These are phyloP conservation scores for Leptodontidium sp. DNA, from an alignment of 2,329 filamentous ascomycete genomes.

Conservation along the genomic window DNA sequence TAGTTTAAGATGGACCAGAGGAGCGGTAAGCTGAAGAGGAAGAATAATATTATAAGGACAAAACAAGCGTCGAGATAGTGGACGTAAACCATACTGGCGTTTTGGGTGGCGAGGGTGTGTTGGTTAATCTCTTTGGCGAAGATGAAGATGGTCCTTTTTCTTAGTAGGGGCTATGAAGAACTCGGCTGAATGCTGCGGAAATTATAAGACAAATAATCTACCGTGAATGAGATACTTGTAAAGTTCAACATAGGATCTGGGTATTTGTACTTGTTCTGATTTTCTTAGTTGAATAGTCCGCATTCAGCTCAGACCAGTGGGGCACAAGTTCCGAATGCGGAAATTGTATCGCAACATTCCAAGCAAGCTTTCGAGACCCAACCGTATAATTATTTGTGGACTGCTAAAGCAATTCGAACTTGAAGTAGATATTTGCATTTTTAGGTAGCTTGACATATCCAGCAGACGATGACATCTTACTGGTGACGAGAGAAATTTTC, in stretches of 20 bases:
- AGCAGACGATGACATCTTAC: no score
- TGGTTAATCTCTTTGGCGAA: no score
- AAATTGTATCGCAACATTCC: background rate
- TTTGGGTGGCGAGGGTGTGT: background rate
- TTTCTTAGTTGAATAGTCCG: background rate
- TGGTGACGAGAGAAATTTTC: no score
- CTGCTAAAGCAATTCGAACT: background rate
- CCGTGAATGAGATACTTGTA: no score
- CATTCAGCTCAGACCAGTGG: background rate
- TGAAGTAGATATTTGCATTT: background rate
- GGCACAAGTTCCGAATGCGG: background rate
- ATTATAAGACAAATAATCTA: no score
- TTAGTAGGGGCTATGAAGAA: no score
- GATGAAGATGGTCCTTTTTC: no score
- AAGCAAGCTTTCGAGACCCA: background rate
- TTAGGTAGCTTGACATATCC: no score
- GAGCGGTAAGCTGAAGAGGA: background rate
- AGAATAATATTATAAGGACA: background rate
- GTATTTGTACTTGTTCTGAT: background rate
- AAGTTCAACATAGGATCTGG: background rate
- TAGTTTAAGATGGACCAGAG: background rate
- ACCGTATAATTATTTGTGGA: background rate
- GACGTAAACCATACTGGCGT: background rate
- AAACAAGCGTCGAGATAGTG: background rate
- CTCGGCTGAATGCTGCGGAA: no score